Conservation (phyloP, 2,329 filamentous ascomycete genomes). For the Fusarium devonianum region DNA sequence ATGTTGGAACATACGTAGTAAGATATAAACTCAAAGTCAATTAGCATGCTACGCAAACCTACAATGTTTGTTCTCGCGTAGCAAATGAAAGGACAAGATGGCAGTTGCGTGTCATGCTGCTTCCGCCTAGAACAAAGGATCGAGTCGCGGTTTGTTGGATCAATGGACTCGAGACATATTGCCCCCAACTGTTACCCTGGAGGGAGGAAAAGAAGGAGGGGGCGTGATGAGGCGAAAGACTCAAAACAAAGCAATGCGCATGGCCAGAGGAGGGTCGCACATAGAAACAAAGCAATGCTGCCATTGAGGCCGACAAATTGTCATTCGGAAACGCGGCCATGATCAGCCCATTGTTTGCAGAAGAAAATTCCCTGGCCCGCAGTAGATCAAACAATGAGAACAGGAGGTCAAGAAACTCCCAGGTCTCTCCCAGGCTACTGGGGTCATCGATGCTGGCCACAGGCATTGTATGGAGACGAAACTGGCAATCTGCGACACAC, state of each 20-base stretch:
- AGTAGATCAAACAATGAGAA: slow-evolving; percentile 5
- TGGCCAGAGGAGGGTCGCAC: neutral
- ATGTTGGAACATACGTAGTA: too few species aligned
- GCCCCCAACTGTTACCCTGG: too few species aligned
- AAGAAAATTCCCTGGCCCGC: slow-evolving; percentile 1
- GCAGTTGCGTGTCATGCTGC: neutral
- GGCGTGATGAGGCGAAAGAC: slow-evolving; percentile 1
- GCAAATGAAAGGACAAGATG: neutral
- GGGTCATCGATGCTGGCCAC: slow-evolving; percentile 11
- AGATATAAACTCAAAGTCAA: slow-evolving; percentile 5
- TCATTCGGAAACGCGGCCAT: neutral
- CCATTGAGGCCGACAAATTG: neutral
- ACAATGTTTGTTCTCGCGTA: too few species aligned
- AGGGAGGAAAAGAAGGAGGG: slow-evolving; percentile 11
- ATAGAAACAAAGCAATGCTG: neutral
- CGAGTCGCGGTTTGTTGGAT: neutral
- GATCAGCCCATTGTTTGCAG: slow-evolving; percentile 11
- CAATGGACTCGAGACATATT: too few species aligned
- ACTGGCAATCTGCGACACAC: slow-evolving; percentile 35
- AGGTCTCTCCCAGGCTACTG: slow-evolving; percentile 8
- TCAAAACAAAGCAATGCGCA: neutral
- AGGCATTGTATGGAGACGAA: slow-evolving; percentile 16
- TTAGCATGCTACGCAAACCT: too few species aligned
- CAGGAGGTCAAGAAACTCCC: neutral
- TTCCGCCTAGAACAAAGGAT: neutral